Evolutionary conservation across 441 rosid species (phyloP).

Genomic region (Erodium texanum): DNA sequence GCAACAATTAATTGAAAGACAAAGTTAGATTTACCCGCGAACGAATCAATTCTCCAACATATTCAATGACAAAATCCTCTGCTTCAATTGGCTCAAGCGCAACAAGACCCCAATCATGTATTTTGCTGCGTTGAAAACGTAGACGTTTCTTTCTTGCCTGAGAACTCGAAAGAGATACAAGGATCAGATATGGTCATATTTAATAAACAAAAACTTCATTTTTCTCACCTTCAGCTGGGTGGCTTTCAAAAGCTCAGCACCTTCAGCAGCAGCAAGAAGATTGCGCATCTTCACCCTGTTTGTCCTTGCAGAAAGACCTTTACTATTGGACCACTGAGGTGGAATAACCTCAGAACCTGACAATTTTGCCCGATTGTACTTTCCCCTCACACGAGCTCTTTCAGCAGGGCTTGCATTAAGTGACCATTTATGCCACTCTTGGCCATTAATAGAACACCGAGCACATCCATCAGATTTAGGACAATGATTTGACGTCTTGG

Average conservation of each 20-base stretch:
- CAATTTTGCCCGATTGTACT: constrained; percentile 31
- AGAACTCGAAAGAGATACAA: constrained; percentile 18
- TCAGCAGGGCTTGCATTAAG: constrained; percentile 66
- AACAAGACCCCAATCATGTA: constrained; percentile 99
- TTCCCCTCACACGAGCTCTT: constrained; percentile 73
- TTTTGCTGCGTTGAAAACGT: constrained; percentile 88
- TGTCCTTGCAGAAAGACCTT: constrained; percentile 91
- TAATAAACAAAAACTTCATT: constrained; percentile 14
- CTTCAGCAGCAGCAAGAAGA: constrained; percentile 98
- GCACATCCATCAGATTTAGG: constrained; percentile 91
- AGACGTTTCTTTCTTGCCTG: constrained; percentile 93
- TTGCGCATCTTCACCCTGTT: constrained; percentile 90
- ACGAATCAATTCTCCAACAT: constrained; percentile 95
- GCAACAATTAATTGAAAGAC: constrained; percentile 14
- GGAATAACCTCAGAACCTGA: constrained; percentile 41
- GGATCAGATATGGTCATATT: neutral
- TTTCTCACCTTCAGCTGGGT: constrained; percentile 78
- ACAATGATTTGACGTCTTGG: constrained; percentile 32
- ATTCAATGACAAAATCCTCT: constrained; percentile 98
- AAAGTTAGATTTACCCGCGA: constrained; percentile 52
- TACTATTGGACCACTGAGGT: constrained; percentile 40
- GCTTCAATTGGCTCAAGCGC: constrained; percentile 94
- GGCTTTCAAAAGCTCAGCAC: constrained; percentile 87
- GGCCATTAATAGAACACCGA: constrained; percentile 78
- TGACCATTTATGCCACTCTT: constrained; percentile 96